These are phyloP conservation scores for Solanum sejunctum DNA, from an alignment of 257 asterid genomes.

Conservation along the genomic window DNA sequence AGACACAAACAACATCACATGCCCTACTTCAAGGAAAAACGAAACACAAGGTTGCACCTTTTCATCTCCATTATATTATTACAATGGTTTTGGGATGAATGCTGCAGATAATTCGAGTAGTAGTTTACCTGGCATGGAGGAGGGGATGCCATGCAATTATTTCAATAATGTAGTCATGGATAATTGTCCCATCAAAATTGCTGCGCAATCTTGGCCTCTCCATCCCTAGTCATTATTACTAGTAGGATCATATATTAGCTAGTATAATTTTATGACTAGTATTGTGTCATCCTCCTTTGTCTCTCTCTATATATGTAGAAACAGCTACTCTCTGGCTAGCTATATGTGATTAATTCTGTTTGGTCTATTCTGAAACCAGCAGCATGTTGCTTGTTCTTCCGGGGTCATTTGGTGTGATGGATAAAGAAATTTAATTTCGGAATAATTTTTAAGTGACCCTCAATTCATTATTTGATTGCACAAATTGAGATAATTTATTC, in stretches of 20 bases:
- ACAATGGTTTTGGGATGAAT: not conserved
- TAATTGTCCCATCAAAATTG: conserved; percentile 4
- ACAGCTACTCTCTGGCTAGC: not conserved
- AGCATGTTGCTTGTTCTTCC: not conserved
- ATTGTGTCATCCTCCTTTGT: not conserved
- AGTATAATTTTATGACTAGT: not conserved
- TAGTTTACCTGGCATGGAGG: not conserved
- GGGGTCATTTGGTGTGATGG: too few species aligned
- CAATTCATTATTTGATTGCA: too few species aligned
- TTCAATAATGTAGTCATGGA: not conserved
- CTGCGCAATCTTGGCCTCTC: conserved; percentile 23
- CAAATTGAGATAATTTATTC: too few species aligned
- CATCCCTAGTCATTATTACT: not conserved
- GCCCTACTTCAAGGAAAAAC: not conserved
- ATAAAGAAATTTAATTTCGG: too few species aligned
- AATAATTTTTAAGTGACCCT: too few species aligned
- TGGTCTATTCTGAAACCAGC: not conserved
- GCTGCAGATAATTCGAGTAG: not conserved
- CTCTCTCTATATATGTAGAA: not conserved
- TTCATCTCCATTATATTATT: not conserved
- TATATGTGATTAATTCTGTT: not conserved
- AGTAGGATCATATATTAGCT: not conserved
- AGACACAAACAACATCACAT: not conserved
- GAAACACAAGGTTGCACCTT: not conserved
- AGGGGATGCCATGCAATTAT: not conserved